Percentiles rank a stretch among this genome's conserved stretches.
phyloP scores from a whole-genome alignment of 148 eudicot species.

The Persicaria tinctoria region DNA sequence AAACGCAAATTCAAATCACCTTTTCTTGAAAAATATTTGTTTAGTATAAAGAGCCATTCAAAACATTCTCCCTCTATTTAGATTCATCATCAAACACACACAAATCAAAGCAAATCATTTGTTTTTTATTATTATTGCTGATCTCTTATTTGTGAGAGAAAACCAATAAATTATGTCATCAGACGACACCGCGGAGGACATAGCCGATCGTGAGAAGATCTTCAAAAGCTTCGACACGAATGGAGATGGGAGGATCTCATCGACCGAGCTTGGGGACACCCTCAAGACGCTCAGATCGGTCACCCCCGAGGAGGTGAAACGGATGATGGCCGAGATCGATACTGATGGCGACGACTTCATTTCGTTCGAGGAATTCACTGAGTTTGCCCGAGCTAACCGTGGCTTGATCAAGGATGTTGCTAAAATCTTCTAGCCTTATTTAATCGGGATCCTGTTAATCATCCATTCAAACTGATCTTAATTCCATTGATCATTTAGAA shows the following conservation, averaged over 20 bases:
- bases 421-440: slow-evolving; percentile 49
- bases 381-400: slow-evolving; percentile 52
- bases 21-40: too few species aligned
- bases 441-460: background rate
- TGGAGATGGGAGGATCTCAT: slow-evolving; percentile 75
- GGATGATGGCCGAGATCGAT: slow-evolving; percentile 74
- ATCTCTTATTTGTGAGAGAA: too few species aligned
- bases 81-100: too few species aligned
- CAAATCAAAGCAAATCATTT: too few species aligned
- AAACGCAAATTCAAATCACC: too few species aligned
- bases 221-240: slow-evolving; percentile 65
- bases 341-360: slow-evolving; percentile 69
- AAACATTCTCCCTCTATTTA: too few species aligned
- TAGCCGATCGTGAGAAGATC: slow-evolving; percentile 56
- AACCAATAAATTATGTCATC: slow-evolving; percentile 33
- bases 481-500: too few species aligned
- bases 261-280: slow-evolving; percentile 72
- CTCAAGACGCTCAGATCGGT: slow-evolving; percentile 56
- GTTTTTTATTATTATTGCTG: too few species aligned
- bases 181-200: slow-evolving; percentile 47
- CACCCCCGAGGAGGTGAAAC: slow-evolving; percentile 38
- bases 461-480: too few species aligned
- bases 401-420: slow-evolving; percentile 76
- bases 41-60: too few species aligned
- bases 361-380: slow-evolving; percentile 57